These are phyloP conservation scores for Plicaturopsis crispa DNA, from an alignment of 768 basidiomycete genomes.

Conservation along the genomic window DNA sequence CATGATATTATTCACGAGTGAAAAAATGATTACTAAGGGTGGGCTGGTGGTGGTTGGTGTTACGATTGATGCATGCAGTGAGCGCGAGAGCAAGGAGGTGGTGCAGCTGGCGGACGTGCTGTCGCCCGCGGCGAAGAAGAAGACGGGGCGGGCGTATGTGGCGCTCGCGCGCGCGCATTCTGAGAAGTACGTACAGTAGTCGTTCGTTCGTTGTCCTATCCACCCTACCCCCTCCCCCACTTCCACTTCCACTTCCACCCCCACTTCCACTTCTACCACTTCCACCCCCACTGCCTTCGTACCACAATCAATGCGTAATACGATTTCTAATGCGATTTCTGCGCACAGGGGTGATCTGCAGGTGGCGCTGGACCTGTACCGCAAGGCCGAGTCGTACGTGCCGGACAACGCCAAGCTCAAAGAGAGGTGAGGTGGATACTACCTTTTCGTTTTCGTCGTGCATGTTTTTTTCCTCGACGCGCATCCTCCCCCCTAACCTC, in stretches of 20 bases:
- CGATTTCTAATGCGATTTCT: no score
- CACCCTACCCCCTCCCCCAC: conserved; percentile 4
- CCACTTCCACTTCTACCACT: no score
- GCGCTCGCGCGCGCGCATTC: conserved; percentile 75
- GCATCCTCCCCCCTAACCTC: no score
- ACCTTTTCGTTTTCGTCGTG: conserved; percentile 61
- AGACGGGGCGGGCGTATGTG: conserved; percentile 79
- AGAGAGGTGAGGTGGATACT: conserved; percentile 89
- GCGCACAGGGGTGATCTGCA: conserved; percentile 81
- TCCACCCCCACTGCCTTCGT: no score
- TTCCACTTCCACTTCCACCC: no score
- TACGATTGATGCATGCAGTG: conserved; percentile 32
- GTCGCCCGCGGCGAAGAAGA: conserved; percentile 72
- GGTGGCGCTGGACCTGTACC: conserved; percentile 73
- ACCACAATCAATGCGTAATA: no score
- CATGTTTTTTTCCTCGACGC: conserved; percentile 47
- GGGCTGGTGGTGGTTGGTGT: no score
- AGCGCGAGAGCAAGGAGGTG: conserved; percentile 52
- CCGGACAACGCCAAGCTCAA: conserved; percentile 82
- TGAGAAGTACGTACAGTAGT: conserved; percentile 51
- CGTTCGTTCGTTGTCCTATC: not conserved
- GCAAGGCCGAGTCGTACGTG: conserved; percentile 74
- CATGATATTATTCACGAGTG: conserved; percentile 1
- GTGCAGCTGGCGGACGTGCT: conserved; percentile 55
- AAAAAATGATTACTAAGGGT: conserved; percentile 2